These are phyloP conservation scores for Pythium folliculosum DNA, from an alignment of 352 stramenopile species.

Conservation along the genomic window DNA sequence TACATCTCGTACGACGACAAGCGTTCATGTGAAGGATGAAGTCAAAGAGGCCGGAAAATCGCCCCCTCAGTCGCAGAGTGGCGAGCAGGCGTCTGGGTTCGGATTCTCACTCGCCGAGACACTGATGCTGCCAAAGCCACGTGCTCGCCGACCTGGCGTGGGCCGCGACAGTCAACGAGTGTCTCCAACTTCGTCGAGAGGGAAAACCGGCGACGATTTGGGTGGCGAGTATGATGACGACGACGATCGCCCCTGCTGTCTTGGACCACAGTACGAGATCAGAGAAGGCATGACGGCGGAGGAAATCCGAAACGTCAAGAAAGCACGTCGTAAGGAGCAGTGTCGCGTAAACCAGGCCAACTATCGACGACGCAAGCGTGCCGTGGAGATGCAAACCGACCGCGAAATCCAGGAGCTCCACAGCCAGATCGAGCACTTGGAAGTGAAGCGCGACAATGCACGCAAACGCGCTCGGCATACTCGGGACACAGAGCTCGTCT, in stretches of 20 bases:
- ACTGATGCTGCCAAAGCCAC: not conserved
- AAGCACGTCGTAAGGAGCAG: slow-evolving; percentile 51
- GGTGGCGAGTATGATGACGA: not conserved
- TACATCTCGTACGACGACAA: too few species aligned
- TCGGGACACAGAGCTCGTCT: not conserved
- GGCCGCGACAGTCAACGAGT: not conserved
- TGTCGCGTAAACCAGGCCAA: slow-evolving; percentile 66
- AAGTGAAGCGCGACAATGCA: not conserved
- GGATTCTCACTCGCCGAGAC: not conserved
- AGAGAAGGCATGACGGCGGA: slow-evolving; percentile 6
- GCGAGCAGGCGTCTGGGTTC: not conserved
- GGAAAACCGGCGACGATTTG: not conserved
- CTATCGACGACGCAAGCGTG: slow-evolving; percentile 57
- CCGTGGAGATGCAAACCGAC: slow-evolving; percentile 38
- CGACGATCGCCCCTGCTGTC: not conserved
- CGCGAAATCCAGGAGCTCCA: slow-evolving; percentile 39
- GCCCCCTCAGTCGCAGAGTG: not conserved
- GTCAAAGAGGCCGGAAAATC: not conserved
- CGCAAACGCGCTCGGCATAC: not conserved
- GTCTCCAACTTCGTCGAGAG: not conserved
- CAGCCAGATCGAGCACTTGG: slow-evolving; percentile 40
- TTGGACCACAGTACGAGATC: slow-evolving; percentile 6
- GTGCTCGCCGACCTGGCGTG: not conserved
- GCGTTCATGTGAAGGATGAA: too few species aligned
- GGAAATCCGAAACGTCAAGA: slow-evolving; percentile 29